Conservation (phyloP, 305 asterid genomes). For the Andrographis paniculata region DNA sequence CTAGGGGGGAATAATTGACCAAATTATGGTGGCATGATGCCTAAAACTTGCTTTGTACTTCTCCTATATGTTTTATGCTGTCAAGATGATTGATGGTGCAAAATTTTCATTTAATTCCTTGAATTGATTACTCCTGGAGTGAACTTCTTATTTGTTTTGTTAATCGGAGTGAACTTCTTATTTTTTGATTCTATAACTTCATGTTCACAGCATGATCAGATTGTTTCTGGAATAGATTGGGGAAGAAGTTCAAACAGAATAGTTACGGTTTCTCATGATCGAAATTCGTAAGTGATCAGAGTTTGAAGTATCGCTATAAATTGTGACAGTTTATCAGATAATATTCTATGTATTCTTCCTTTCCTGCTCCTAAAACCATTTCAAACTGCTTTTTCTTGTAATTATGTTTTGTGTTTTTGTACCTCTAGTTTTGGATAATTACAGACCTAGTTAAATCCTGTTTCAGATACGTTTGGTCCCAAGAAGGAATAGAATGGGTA, state of each 20-base stretch:
- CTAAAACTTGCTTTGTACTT: no score
- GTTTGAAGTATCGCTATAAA: conserved; percentile 13
- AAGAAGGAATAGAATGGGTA: conserved; percentile 75
- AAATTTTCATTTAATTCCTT: conserved; percentile 13
- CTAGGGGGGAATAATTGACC: no score
- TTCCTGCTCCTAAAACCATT: no score
- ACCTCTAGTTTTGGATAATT: conserved; percentile 7
- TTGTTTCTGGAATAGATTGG: conserved; percentile 97
- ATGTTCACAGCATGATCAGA: conserved; percentile 90
- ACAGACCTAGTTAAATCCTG: conserved; percentile 13
- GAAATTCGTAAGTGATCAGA: conserved; percentile 82
- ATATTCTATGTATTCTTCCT: no score
- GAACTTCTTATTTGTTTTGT: conserved; percentile 14
- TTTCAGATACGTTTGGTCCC: conserved; percentile 88
- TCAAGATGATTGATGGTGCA: conserved; percentile 6
- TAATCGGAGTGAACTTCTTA: conserved; percentile 5
- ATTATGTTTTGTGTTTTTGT: conserved; percentile 14
- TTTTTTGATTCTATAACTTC: conserved; percentile 18
- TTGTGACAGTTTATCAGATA: no score
- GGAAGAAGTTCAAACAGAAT: conserved; percentile 67
- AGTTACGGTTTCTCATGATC: conserved; percentile 96
- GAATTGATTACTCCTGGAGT: conserved; percentile 5
- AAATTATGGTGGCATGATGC: no score
- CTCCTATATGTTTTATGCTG: conserved; percentile 9
- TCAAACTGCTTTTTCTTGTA: conserved; percentile 13